Percentiles rank a stretch among this genome's conserved stretches.
Evolutionary conservation across 2,329 filamentous ascomycete species (phyloP).

Genomic region (Verticillium nubilum): DNA sequence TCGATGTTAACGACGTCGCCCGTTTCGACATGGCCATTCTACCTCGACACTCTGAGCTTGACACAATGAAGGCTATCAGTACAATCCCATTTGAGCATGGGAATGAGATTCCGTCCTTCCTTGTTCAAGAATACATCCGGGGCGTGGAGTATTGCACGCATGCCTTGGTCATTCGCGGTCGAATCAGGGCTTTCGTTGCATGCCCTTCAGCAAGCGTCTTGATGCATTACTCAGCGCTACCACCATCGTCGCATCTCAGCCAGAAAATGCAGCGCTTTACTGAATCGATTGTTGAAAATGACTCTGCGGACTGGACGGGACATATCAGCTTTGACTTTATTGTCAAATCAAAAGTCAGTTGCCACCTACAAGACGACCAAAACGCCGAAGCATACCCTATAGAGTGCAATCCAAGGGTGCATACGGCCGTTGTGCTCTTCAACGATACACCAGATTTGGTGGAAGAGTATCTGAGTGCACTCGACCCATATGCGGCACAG

Average conservation of each 20-base stretch:
- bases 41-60: slow-evolving; percentile 45
- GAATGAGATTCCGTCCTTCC: slow-evolving; percentile 40
- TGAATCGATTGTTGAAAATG: slow-evolving; percentile 43
- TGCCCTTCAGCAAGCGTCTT: slow-evolving; percentile 58
- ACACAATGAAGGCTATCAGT: slow-evolving; percentile 9
- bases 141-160: slow-evolving; percentile 67
- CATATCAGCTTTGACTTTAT: slow-evolving; percentile 71
- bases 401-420: slow-evolving; percentile 65
- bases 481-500: slow-evolving; percentile 19
- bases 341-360: slow-evolving; percentile 31
- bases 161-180: slow-evolving; percentile 58
- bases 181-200: slow-evolving; percentile 60
- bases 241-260: slow-evolving; percentile 45
- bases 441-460: slow-evolving; percentile 38
- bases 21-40: slow-evolving; percentile 60
- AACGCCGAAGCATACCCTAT: slow-evolving; percentile 51
- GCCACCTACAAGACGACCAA: slow-evolving; percentile 20
- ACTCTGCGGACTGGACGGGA: slow-evolving; percentile 52
- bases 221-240: slow-evolving; percentile 62
- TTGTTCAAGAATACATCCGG: slow-evolving; percentile 63
- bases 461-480: slow-evolving; percentile 45
- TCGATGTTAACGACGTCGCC: slow-evolving; percentile 54
- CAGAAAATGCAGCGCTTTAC: slow-evolving; percentile 62
- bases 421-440: slow-evolving; percentile 63
- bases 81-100: neutral